phyloP scores from a whole-genome alignment of 495 filamentous ascomycete genomes.

The Lentithecium fluviatile region DNA sequence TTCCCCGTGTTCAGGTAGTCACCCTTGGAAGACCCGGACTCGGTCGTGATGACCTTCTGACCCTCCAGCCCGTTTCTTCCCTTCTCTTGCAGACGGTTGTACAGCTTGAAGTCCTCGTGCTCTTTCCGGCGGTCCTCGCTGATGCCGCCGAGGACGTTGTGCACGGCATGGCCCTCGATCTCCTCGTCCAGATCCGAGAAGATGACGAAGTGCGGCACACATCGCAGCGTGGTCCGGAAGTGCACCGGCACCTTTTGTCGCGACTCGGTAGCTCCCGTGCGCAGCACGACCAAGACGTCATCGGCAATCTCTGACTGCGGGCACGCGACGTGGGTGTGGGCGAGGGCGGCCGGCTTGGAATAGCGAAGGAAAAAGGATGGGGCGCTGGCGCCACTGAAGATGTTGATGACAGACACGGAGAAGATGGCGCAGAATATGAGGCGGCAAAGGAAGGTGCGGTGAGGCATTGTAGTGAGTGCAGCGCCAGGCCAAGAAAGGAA shows the following conservation, averaged over 20 bases:
- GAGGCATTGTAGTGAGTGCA: conserved; percentile 13
- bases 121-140: conserved; percentile 17
- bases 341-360: conserved; percentile 11
- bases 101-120: conserved; percentile 36
- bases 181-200: conserved; percentile 45
- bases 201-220: conserved; percentile 37
- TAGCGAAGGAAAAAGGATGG: conserved; percentile 29
- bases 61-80: conserved; percentile 18
- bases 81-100: conserved; percentile 26
- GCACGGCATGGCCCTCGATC: conserved; percentile 42
- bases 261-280: conserved; percentile 45
- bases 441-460: conserved; percentile 20
- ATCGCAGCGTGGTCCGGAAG: conserved; percentile 28
- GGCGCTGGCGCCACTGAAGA: conserved; percentile 16
- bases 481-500: background rate
- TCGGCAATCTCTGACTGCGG: conserved; percentile 25
- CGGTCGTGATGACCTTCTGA: conserved; percentile 21
- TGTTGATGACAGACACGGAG: conserved; percentile 24
- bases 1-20: conserved; percentile 27
- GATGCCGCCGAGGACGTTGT: conserved; percentile 43
- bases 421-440: conserved; percentile 29
- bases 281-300: conserved; percentile 41
- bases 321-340: conserved; percentile 10
- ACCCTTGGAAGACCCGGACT: conserved; percentile 28
- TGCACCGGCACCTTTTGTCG: conserved; percentile 44